Percentiles rank a stretch among this genome's conserved stretches.
phyloP scores from a whole-genome alignment of 805 yeast genomes.

The Schwanniomyces pseudopolymorphus region DNA sequence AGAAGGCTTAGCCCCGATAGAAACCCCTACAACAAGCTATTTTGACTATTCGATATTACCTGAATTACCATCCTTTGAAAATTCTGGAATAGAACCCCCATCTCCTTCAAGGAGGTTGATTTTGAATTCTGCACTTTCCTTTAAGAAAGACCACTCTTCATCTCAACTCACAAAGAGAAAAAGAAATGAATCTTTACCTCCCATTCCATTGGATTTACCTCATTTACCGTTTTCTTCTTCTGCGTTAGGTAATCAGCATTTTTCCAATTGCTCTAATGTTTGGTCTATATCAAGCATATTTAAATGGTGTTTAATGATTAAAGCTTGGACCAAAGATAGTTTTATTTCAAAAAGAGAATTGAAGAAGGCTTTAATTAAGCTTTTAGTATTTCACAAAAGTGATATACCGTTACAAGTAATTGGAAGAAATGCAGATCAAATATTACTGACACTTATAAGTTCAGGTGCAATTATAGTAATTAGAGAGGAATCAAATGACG shows the following conservation, averaged over 20 bases:
- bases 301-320: conserved; percentile 53
- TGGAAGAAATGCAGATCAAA: conserved; percentile 50
- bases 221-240: conserved; percentile 57
- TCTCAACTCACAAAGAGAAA: conserved; percentile 7
- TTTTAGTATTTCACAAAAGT: conserved; percentile 52
- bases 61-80: conserved; percentile 23
- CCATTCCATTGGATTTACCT: conserved; percentile 50
- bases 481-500: not conserved
- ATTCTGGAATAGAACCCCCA: not conserved
- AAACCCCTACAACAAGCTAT: conserved; percentile 22
- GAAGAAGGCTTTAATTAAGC: conserved; percentile 49
- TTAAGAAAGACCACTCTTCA: conserved; percentile 30
- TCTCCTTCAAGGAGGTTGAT: conserved; percentile 18
- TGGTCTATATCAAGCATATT: conserved; percentile 50
- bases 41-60: conserved; percentile 39
- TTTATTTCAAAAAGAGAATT: conserved; percentile 52
- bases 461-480: conserved; percentile 37
- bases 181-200: conserved; percentile 35
- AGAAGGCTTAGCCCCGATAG: conserved; percentile 2
- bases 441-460: conserved; percentile 41
- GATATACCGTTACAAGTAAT: conserved; percentile 50
- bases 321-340: conserved; percentile 53
- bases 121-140: conserved; percentile 26
- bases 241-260: conserved; percentile 47
- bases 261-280: conserved; percentile 46